Percentiles rank a stretch among this genome's conserved stretches.
These are phyloP conservation scores for Cladosporium sp. DNA, from an alignment of 2,329 filamentous ascomycete species.

Conservation along the genomic window DNA sequence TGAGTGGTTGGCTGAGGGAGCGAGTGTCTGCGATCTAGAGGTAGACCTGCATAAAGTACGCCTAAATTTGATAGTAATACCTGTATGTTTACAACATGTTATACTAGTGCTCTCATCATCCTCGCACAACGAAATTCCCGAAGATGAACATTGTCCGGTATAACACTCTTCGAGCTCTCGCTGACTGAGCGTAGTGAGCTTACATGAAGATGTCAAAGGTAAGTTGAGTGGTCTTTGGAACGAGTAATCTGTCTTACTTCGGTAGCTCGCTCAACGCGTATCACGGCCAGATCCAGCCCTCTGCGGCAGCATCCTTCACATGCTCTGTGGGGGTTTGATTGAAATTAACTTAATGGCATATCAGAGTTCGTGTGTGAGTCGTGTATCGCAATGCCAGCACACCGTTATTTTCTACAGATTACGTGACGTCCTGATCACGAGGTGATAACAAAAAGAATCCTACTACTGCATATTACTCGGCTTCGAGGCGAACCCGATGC, in stretches of 20 bases:
- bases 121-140: neutral
- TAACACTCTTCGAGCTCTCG: neutral
- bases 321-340: neutral
- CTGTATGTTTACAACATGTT: neutral
- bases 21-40: too few species aligned
- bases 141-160: neutral
- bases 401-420: neutral
- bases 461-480: neutral
- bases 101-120: neutral
- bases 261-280: neutral
- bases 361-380: neutral
- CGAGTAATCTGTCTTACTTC: neutral
- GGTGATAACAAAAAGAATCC: too few species aligned
- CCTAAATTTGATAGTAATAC: neutral
- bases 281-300: neutral
- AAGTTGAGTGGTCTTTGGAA: neutral
- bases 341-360: neutral
- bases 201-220: neutral
- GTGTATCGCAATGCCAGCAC: neutral
- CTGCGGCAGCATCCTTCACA: neutral
- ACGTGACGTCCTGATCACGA: neutral
- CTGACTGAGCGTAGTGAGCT: neutral
- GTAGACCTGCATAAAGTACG: neutral
- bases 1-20: too few species aligned
- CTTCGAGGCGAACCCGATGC: neutral